Evolutionary conservation across 108 stramenopile species (phyloP).

Genomic region (Cyclostephanos invisitatus): DNA sequence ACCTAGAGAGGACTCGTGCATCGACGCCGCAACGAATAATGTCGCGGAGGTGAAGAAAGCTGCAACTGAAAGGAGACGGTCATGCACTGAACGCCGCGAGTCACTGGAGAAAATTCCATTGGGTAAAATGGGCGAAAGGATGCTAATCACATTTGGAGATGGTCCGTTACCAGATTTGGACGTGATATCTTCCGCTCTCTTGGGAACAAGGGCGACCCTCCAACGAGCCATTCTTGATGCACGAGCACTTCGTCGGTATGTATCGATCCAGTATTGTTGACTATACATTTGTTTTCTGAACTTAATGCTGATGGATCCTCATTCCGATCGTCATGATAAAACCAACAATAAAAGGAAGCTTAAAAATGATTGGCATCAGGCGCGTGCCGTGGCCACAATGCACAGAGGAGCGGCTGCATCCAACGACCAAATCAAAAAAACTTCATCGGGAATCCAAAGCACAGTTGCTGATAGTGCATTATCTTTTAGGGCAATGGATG

Average conservation of each 20-base stretch:
- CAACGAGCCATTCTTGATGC: slow-evolving; percentile 79
- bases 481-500: slow-evolving; percentile 56
- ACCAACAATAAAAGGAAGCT: slow-evolving; percentile 16
- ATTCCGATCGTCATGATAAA: neutral
- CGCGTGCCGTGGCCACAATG: slow-evolving; percentile 30
- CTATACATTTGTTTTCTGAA: neutral
- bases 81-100: slow-evolving; percentile 8
- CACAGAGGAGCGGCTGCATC: slow-evolving; percentile 9
- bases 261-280: neutral
- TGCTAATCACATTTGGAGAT: slow-evolving; percentile 85
- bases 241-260: slow-evolving; percentile 59
- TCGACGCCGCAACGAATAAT: neutral
- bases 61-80: neutral
- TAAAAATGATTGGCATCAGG: slow-evolving; percentile 42
- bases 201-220: slow-evolving; percentile 60
- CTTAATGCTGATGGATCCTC: no score
- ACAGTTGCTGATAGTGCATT: slow-evolving; percentile 48
- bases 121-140: slow-evolving; percentile 67
- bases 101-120: slow-evolving; percentile 67
- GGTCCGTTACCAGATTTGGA: slow-evolving; percentile 59
- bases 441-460: slow-evolving; percentile 14
- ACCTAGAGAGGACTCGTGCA: neutral
- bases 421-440: slow-evolving; percentile 21
- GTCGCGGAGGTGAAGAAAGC: neutral
- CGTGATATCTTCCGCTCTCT: slow-evolving; percentile 54